Conservation (phyloP, 2,329 filamentous ascomycete species). For the Xylariaceae sp. region DNA sequence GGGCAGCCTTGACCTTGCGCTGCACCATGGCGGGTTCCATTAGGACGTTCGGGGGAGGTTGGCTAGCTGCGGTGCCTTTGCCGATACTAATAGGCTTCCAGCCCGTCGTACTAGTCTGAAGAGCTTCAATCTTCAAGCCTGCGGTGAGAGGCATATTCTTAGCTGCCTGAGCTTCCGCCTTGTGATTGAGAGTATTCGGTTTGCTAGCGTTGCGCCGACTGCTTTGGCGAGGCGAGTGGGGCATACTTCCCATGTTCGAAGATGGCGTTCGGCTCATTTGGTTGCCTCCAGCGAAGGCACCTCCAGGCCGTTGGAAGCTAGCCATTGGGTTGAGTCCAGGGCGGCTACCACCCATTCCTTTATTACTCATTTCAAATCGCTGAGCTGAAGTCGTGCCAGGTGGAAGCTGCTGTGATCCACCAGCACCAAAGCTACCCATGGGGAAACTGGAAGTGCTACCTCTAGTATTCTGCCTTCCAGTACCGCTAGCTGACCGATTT, state of each 20-base stretch:
- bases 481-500: constrained; percentile 63
- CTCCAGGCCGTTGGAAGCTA: constrained; percentile 66
- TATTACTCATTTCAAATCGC: constrained; percentile 71
- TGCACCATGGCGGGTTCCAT: constrained; percentile 94
- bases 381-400: constrained; percentile 79
- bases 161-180: constrained; percentile 72
- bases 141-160: constrained; percentile 93
- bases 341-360: constrained; percentile 54
- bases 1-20: constrained; percentile 95
- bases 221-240: constrained; percentile 74
- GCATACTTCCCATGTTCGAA: constrained; percentile 62
- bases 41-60: constrained; percentile 56
- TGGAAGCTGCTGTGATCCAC: constrained; percentile 58
- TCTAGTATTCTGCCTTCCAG: constrained; percentile 59
- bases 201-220: constrained; percentile 73
- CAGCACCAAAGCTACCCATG: constrained; percentile 75
- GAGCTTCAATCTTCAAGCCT: constrained; percentile 80
- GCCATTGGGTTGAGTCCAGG: constrained; percentile 60
- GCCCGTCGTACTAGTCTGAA: constrained; percentile 73
- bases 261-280: constrained; percentile 72
- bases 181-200: constrained; percentile 60
- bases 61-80: constrained; percentile 48
- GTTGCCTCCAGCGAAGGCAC: constrained; percentile 66
- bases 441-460: constrained; percentile 58
- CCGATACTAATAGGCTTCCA: constrained; percentile 87